Conservation (phyloP, 257 asterid genomes). For the Solanum neorickii region DNA sequence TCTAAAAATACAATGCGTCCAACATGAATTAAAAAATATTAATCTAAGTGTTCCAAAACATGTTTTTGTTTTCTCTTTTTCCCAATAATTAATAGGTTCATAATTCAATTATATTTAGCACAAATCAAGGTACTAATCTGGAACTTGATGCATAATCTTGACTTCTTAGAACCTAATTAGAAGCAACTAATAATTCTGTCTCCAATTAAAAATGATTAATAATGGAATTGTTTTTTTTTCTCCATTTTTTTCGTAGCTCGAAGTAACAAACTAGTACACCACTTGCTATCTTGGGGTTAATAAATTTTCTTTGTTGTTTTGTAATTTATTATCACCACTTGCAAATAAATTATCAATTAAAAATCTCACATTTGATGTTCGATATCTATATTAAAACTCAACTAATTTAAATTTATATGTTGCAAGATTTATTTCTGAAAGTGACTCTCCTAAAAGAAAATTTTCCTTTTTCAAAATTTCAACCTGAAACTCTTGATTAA, state of each 20-base stretch:
- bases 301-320: conserved; percentile 7
- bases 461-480: neutral
- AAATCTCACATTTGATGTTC: neutral
- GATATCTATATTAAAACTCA: fast-evolving
- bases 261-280: conserved; percentile 11
- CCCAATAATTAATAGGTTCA: neutral
- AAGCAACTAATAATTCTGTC: neutral
- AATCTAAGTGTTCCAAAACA: neutral
- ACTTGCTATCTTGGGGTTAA: conserved; percentile 25
- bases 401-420: fast-evolving
- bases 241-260: conserved; percentile 39
- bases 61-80: neutral
- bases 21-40: too few species aligned
- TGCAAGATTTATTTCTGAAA: neutral
- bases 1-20: too few species aligned
- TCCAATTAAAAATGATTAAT: neutral
- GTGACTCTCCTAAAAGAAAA: neutral
- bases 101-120: neutral
- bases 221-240: neutral
- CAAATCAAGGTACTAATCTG: neutral
- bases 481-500: too few species aligned
- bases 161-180: conserved; percentile 6
- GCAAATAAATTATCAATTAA: conserved; percentile 6
- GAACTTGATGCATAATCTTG: conserved; percentile 10
- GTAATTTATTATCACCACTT: conserved; percentile 5